Conservation (phyloP, 257 asterid species). For the Nicotiana knightiana region DNA sequence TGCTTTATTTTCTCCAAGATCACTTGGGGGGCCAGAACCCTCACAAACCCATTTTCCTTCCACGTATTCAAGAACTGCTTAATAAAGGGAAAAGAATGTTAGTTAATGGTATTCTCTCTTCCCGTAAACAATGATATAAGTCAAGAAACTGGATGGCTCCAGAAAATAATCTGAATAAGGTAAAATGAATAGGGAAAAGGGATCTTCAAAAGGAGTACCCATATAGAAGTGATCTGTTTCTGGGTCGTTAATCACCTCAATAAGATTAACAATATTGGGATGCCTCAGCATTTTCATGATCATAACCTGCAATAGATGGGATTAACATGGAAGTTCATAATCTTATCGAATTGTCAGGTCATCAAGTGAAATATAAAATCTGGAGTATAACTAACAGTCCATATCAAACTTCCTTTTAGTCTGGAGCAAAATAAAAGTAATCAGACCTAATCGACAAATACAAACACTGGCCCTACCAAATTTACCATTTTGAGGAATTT, state of each 20-base stretch:
- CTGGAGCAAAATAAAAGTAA: neutral
- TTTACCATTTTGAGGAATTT: neutral
- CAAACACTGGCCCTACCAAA: neutral
- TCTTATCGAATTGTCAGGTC: neutral
- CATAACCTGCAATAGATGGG: conserved; percentile 48
- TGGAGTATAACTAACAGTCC: neutral
- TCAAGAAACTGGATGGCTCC: neutral
- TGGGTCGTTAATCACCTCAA: conserved; percentile 97
- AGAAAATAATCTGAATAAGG: neutral
- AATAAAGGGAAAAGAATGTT: neutral
- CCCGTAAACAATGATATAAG: neutral
- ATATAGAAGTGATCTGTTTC: conserved; percentile 82
- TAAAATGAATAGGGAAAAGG: neutral
- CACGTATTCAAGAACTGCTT: conserved; percentile 88
- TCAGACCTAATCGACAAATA: neutral
- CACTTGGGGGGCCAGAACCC: conserved; percentile 72
- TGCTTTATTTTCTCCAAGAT: conserved; percentile 65
- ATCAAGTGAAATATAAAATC: neutral
- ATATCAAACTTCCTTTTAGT: neutral
- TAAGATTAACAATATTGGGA: conserved; percentile 91
- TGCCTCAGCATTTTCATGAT: conserved; percentile 92
- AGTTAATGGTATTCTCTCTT: neutral
- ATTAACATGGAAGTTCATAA: neutral
- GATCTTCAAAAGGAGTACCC: conserved; percentile 52
- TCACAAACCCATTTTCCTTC: conserved; percentile 91